These are phyloP conservation scores for Cudoniella acicularis DNA, from an alignment of 495 filamentous ascomycete genomes.

Conservation along the genomic window DNA sequence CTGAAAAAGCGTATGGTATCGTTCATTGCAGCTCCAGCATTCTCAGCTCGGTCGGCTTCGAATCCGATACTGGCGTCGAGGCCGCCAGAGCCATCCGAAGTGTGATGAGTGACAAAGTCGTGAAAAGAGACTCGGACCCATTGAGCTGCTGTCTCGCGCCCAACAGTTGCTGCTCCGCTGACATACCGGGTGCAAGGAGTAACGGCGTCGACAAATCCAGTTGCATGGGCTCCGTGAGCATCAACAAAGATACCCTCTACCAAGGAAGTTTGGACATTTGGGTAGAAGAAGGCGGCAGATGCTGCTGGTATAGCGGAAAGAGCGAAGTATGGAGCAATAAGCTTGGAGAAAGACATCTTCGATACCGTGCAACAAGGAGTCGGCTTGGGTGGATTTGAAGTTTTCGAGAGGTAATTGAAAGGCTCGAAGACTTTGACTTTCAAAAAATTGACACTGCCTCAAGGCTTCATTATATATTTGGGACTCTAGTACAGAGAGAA, in stretches of 20 bases:
- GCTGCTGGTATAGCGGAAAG: neutral
- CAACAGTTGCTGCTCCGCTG: conserved; percentile 4
- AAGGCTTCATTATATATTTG: neutral
- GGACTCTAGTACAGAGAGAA: neutral
- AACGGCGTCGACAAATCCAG: conserved; percentile 31
- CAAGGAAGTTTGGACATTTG: conserved; percentile 21
- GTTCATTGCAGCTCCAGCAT: conserved; percentile 31
- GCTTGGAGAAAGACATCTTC: neutral
- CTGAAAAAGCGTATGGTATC: conserved; percentile 14
- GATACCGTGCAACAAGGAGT: too few relatives aligned
- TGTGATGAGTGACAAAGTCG: conserved; percentile 19
- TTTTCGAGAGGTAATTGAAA: too few relatives aligned
- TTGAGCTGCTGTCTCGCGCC: conserved; percentile 18
- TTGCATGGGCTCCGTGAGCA: conserved; percentile 30
- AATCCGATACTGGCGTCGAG: conserved; percentile 33
- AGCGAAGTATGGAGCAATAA: neutral
- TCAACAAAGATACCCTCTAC: conserved; percentile 34
- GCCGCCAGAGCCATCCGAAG: conserved; percentile 18
- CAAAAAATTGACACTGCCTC: too few relatives aligned
- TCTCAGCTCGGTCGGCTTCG: conserved; percentile 27
- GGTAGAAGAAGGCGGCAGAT: conserved; percentile 28
- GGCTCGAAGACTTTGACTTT: too few relatives aligned
- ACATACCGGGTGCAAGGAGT: conserved; percentile 30
- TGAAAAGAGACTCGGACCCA: conserved; percentile 21
- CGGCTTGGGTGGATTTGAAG: too few relatives aligned